Conservation (phyloP, 2,329 filamentous ascomycete genomes). For the Geosmithia flava region DNA sequence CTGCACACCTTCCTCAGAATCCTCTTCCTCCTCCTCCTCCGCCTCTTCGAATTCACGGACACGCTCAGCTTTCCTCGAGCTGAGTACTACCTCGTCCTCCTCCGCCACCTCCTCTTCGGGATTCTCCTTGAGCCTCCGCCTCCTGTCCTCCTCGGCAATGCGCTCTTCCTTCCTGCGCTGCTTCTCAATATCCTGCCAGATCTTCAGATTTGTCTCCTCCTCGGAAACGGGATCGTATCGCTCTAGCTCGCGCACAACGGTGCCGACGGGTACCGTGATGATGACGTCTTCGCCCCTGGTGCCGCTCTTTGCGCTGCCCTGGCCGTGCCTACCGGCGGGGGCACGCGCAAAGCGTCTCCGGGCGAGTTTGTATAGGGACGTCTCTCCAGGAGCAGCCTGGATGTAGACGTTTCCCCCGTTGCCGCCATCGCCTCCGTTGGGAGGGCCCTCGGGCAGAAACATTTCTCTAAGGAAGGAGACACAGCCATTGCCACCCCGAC, state of each 20-base stretch:
- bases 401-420: conserved; percentile 89
- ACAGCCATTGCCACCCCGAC: conserved; percentile 79
- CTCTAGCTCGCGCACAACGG: conserved; percentile 72
- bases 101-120: conserved; percentile 12
- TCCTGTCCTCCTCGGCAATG: conserved; percentile 20
- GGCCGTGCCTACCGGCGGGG: conserved; percentile 63
- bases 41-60: not conserved
- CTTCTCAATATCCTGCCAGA: conserved; percentile 19
- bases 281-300: conserved; percentile 77
- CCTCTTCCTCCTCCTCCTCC: conserved; percentile 8
- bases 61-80: conserved; percentile 1
- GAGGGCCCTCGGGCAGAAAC: conserved; percentile 75
- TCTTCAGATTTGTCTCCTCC: conserved; percentile 30
- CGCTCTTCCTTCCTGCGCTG: conserved; percentile 15
- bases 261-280: conserved; percentile 85
- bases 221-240: conserved; percentile 66
- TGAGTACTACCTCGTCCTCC: conserved; percentile 6
- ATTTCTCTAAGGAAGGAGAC: conserved; percentile 90
- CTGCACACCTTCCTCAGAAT: conserved; percentile 19
- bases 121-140: conserved; percentile 4
- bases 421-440: conserved; percentile 91
- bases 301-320: conserved; percentile 62
- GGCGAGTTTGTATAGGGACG: conserved; percentile 83
- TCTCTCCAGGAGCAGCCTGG: conserved; percentile 82
- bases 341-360: conserved; percentile 64